These are phyloP conservation scores for Yamadazyma triangularis DNA, from an alignment of 1,139 yeast genomes.

Conservation along the genomic window DNA sequence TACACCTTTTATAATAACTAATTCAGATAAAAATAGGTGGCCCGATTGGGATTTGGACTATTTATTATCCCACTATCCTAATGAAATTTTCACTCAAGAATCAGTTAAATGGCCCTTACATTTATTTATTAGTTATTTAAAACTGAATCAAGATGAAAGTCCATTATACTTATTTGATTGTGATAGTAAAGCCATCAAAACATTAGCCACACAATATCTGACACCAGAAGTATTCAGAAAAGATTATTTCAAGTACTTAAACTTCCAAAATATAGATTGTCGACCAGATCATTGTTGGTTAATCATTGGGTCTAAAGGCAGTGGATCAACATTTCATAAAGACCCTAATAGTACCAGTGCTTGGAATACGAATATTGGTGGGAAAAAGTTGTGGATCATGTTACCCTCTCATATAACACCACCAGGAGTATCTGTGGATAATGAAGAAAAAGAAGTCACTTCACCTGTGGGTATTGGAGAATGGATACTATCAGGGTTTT, in stretches of 20 bases:
- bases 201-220: conserved; percentile 49
- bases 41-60: conserved; percentile 60
- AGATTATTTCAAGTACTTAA: conserved; percentile 47
- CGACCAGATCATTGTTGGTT: conserved; percentile 92
- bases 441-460: conserved; percentile 83
- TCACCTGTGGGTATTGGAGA: conserved; percentile 88
- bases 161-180: conserved; percentile 87
- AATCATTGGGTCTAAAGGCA: conserved; percentile 73
- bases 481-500: conserved; percentile 82
- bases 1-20: conserved; percentile 65
- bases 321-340: conserved; percentile 89
- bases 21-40: conserved; percentile 41
- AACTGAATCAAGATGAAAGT: conserved; percentile 65
- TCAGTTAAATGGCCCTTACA: conserved; percentile 74
- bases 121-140: conserved; percentile 59
- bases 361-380: conserved; percentile 78
- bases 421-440: conserved; percentile 80
- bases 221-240: conserved; percentile 48
- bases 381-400: conserved; percentile 86
- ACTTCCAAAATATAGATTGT: conserved; percentile 25
- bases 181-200: conserved; percentile 57
- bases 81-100: conserved; percentile 72
- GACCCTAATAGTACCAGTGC: conserved; percentile 91
- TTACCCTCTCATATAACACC: conserved; percentile 72
- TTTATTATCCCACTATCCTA: conserved; percentile 51